Base-by-base conservation (phyloP, 495 filamentous ascomycete species). In the Lasiosphaeria ovina region DNA sequence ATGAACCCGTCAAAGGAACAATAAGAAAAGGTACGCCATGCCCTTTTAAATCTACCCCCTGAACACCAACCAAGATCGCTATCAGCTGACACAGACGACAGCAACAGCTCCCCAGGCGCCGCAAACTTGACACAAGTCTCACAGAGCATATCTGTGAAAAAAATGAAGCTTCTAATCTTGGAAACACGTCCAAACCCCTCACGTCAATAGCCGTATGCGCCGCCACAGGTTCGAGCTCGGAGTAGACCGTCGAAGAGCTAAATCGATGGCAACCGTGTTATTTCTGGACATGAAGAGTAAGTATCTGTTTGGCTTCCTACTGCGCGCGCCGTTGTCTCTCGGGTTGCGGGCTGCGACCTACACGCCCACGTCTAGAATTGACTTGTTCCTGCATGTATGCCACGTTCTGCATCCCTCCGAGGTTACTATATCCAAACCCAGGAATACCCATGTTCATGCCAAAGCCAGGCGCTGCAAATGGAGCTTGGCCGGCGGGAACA, bases 361-460 rank as follows among this genome's bases (percentile, higher is more conserved):
- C 81, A 65, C 80, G 76, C 74, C 80, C 79, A 59, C 81, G 74
- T 67, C 80, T 73, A 59, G 75, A 61, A 70, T 76, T 80, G 66
- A 74, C 77, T 59, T 74, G 77, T 61, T 79, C 76, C 62, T 74
- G 78, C 66, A 77, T 74, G 57, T 82, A 79, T 38, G 71, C 75
- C 70, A 76, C 72, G 54, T 70, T 72, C 59, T 68, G 75, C 67
- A 73, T 69, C 16, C 67, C 72, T 12, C 62, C 64, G 51, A 66
- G 65, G 57, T 45, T 38, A 11, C 77, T 74, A 50, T 77, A 81
- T 8, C 74, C 78, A 51, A 77, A 76, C 10, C 74, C 74, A 44
- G 61, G 67, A 72, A 81, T 79, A 16, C 69, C 71, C 69, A 81
- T 72, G 58, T 67, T 69, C 75, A 79, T 77, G 32, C 72, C 73